Evolutionary conservation across 139 green algal species (phyloP).

Genomic region (Eudorina sp.): DNA sequence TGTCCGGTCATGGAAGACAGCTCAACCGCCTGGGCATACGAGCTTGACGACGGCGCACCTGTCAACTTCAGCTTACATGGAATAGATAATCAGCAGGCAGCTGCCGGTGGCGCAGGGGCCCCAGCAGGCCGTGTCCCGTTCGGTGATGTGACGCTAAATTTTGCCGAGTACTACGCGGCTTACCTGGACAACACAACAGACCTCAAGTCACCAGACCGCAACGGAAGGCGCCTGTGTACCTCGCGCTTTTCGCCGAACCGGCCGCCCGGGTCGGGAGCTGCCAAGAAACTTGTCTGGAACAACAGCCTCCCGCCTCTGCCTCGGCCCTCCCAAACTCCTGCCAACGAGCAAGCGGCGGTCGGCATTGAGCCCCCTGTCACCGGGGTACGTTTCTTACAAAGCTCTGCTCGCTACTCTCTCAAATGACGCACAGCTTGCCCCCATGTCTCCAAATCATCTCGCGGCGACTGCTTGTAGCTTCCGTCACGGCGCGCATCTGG

Average conservation of each 20-base stretch:
- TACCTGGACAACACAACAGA: background rate
- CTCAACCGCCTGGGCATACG: background rate
- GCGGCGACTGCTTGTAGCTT: too few species aligned
- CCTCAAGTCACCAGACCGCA: conserved; percentile 3
- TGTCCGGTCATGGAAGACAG: too few species aligned
- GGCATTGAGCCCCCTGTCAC: too few species aligned
- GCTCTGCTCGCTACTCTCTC: too few species aligned
- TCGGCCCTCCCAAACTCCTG: background rate
- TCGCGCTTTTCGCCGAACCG: background rate
- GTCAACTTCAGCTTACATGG: background rate
- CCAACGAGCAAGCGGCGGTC: background rate
- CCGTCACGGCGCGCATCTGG: too few species aligned
- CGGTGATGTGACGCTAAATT: background rate
- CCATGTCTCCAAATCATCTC: too few species aligned
- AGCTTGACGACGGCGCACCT: conserved; percentile 22
- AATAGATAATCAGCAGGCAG: too few species aligned
- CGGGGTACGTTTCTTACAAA: too few species aligned
- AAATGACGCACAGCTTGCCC: too few species aligned
- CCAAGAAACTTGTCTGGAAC: background rate
- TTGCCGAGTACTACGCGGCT: conserved; percentile 18
- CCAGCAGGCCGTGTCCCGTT: background rate
- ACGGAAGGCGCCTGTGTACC: background rate
- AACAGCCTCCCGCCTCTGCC: conserved; percentile 3
- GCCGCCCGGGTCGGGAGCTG: background rate
- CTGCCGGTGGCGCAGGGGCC: too few species aligned